Percentiles rank a stretch among this genome's conserved stretches.
Conservation (phyloP, 768 basidiomycete species). For the Xerocomus spinulosus region DNA sequence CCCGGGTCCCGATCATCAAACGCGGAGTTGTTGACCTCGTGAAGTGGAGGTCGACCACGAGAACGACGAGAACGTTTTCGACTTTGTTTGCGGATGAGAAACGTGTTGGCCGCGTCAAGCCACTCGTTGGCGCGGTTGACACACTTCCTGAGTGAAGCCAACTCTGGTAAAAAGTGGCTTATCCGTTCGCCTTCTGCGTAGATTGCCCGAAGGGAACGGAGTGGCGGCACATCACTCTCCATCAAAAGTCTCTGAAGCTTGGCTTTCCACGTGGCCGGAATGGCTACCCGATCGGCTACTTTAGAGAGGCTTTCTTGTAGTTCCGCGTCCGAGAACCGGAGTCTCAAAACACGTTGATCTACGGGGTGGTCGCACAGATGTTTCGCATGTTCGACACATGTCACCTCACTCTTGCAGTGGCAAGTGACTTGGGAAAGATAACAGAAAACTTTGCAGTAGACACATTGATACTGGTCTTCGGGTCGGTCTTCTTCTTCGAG, state of each 20-base stretch:
- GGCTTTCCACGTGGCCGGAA: constrained; percentile 70
- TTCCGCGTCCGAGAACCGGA: constrained; percentile 78
- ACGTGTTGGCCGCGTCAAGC: constrained; percentile 80
- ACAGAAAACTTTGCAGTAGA: constrained; percentile 88
- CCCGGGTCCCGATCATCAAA: constrained; percentile 46
- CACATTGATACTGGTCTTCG: constrained; percentile 96
- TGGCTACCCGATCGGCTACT: constrained; percentile 64
- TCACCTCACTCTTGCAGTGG: constrained; percentile 69
- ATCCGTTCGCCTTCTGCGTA: constrained; percentile 88
- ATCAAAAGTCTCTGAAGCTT: constrained; percentile 64
- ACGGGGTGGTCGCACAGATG: constrained; percentile 65
- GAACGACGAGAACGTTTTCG: constrained; percentile 70
- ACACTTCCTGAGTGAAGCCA: constrained; percentile 68
- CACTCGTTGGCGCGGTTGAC: constrained; percentile 80
- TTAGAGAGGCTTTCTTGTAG: constrained; percentile 61
- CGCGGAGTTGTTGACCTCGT: constrained; percentile 35
- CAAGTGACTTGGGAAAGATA: constrained; percentile 93
- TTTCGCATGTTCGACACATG: constrained; percentile 81
- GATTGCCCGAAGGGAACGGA: constrained; percentile 77
- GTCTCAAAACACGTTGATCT: constrained; percentile 60
- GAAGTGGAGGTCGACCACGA: constrained; percentile 47
- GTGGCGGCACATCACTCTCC: constrained; percentile 65
- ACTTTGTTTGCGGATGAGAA: constrained; percentile 74
- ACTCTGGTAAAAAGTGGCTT: constrained; percentile 66
- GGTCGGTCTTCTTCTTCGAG: constrained; percentile 76